Conservation (phyloP, 495 filamentous ascomycete genomes). For the Penicilliopsis zonata region DNA sequence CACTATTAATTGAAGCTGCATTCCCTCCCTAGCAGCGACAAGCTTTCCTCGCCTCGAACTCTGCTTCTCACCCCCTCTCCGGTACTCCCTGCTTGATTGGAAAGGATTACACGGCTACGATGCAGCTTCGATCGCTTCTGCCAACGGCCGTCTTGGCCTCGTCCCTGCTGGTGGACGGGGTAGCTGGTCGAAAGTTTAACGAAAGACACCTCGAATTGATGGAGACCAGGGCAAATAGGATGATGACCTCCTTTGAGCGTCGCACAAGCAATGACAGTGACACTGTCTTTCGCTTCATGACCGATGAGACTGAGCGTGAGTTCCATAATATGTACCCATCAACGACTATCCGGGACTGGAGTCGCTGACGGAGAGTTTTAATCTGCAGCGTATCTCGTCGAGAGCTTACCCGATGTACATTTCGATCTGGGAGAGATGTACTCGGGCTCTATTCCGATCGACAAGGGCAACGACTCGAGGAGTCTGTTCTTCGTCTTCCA, state of each 20-base stretch:
- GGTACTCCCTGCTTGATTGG: neutral
- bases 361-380: neutral
- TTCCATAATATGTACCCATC: too few species aligned
- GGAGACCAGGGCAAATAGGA: slow-evolving; percentile 70
- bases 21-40: too few species aligned
- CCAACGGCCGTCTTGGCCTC: slow-evolving; percentile 16
- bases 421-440: slow-evolving; percentile 70
- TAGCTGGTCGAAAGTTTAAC: slow-evolving; percentile 18
- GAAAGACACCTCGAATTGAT: slow-evolving; percentile 65
- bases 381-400: slow-evolving; percentile 45
- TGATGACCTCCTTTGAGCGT: slow-evolving; percentile 36
- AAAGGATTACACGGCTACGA: slow-evolving; percentile 3
- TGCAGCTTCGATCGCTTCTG: slow-evolving; percentile 20
- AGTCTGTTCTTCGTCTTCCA: slow-evolving; percentile 42
- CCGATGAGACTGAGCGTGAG: slow-evolving; percentile 23
- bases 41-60: too few species aligned
- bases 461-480: slow-evolving; percentile 36
- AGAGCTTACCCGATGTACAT: slow-evolving; percentile 58
- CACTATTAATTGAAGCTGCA: too few species aligned
- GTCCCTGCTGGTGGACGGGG: slow-evolving; percentile 16
- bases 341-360: too few species aligned
- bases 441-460: slow-evolving; percentile 61
- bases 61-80: too few species aligned
- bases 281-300: slow-evolving; percentile 26
- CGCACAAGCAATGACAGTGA: slow-evolving; percentile 6